These are phyloP conservation scores for Jamesozyma rosinii DNA, from an alignment of 805 yeast genomes.

Conservation along the genomic window DNA sequence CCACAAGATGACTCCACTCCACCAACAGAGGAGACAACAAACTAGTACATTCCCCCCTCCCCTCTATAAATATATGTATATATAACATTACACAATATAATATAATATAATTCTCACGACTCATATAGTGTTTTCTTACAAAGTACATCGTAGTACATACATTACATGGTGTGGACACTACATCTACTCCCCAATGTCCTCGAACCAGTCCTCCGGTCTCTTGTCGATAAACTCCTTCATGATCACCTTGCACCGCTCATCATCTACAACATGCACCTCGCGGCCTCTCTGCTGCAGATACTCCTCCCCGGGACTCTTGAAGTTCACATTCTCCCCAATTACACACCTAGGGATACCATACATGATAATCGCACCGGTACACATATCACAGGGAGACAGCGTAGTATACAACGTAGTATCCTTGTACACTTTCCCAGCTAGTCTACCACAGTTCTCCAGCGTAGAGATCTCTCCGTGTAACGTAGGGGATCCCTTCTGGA, in stretches of 20 bases:
- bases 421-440: constrained; percentile 69
- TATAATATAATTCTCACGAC: no score
- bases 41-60: no score
- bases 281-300: constrained; percentile 59
- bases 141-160: no score
- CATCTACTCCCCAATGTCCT: constrained; percentile 57
- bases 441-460: constrained; percentile 82
- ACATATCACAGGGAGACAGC: constrained; percentile 89
- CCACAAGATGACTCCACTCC: not conserved
- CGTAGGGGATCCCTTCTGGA: constrained; percentile 75
- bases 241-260: constrained; percentile 52
- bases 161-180: no score
- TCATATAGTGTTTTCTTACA: no score
- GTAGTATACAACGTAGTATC: constrained; percentile 88
- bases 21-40: not conserved
- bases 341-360: constrained; percentile 85
- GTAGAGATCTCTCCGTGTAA: constrained; percentile 90
- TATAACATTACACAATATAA: no score
- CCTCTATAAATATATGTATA: not conserved
- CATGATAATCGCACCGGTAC: constrained; percentile 84
- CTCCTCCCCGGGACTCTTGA: constrained; percentile 69
- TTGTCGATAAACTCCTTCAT: constrained; percentile 74
- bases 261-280: constrained; percentile 55
- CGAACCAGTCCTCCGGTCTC: constrained; percentile 71
- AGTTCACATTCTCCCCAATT: constrained; percentile 79